Evolutionary conservation across 768 basidiomycete genomes (phyloP).

Genomic region (Tricholoma sp.): DNA sequence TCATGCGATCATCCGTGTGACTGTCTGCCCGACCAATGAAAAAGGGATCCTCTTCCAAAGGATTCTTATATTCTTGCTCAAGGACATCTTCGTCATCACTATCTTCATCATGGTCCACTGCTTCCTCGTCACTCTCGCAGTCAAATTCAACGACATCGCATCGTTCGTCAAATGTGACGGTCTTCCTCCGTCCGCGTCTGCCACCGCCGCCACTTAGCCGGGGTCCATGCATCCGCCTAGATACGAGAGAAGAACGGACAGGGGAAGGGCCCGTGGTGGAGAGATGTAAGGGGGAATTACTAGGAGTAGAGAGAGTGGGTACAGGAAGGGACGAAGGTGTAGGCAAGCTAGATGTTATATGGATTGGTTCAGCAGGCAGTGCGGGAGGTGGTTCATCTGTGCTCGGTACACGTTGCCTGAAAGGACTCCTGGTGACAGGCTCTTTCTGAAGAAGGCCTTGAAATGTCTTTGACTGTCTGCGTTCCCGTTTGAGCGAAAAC

Average conservation of each 20-base stretch:
- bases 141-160: conserved; percentile 85
- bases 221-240: conserved; percentile 72
- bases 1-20: conserved; percentile 19
- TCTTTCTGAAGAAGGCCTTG: conserved; percentile 72
- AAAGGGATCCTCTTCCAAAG: conserved; percentile 42
- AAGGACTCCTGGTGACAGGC: conserved; percentile 81
- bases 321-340: conserved; percentile 2
- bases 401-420: conserved; percentile 35
- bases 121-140: conserved; percentile 35
- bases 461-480: conserved; percentile 70
- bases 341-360: conserved; percentile 16
- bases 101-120: conserved; percentile 21
- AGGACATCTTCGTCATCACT: conserved; percentile 22
- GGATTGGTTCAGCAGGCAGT: conserved; percentile 14
- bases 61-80: conserved; percentile 23
- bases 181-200: conserved; percentile 60
- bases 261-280: conserved; percentile 38
- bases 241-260: conserved; percentile 63
- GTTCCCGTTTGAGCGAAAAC: conserved; percentile 63
- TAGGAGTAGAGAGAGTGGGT: conserved; percentile 10
- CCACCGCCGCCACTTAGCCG: conserved; percentile 46
- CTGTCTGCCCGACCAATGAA: conserved; percentile 25
- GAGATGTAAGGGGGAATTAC: conserved; percentile 24
- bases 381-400: conserved; percentile 20
- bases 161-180: conserved; percentile 73